phyloP scores from a whole-genome alignment of 192 early-diverging fungal species.

The Lobosporangium transversale region DNA sequence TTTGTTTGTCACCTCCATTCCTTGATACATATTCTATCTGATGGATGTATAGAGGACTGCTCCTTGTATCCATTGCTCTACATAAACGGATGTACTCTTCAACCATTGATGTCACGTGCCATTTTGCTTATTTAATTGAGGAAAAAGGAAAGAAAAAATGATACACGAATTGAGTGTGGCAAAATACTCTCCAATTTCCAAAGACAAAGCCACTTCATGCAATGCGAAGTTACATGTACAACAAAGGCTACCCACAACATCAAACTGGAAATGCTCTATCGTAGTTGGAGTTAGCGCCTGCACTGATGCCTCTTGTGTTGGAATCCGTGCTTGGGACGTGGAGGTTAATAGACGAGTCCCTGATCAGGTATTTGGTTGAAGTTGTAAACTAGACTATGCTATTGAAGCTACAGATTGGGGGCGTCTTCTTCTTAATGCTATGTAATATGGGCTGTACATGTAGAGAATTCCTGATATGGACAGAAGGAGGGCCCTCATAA shows the following conservation, averaged over 20 bases:
- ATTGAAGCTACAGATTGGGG: slow-evolving; percentile 50
- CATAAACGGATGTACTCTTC: neutral
- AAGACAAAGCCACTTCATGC: slow-evolving; percentile 5
- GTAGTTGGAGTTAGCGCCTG: neutral
- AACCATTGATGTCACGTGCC: slow-evolving; percentile 26
- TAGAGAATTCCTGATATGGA: slow-evolving; percentile 57
- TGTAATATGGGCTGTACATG: slow-evolving; percentile 57
- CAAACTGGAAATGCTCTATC: neutral
- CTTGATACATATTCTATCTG: neutral
- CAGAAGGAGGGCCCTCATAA: slow-evolving; percentile 64
- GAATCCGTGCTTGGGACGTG: neutral
- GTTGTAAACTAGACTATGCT: slow-evolving; percentile 49
- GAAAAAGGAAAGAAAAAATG: slow-evolving; percentile 36
- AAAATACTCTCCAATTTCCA: neutral
- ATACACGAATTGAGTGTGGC: neutral
- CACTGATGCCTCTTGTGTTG: neutral
- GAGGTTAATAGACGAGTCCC: slow-evolving; percentile 12
- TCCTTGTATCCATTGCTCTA: slow-evolving; percentile 9
- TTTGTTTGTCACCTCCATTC: neutral
- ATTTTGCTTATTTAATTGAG: slow-evolving; percentile 46
- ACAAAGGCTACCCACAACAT: too few species aligned
- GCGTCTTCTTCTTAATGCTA: slow-evolving; percentile 38
- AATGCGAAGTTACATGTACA: too few species aligned
- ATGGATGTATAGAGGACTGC: slow-evolving; percentile 19
- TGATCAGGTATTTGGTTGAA: slow-evolving; percentile 26